These are phyloP conservation scores for Pseudonitzschia delicatissima DNA, from an alignment of 108 stramenopile species.

Conservation along the genomic window DNA sequence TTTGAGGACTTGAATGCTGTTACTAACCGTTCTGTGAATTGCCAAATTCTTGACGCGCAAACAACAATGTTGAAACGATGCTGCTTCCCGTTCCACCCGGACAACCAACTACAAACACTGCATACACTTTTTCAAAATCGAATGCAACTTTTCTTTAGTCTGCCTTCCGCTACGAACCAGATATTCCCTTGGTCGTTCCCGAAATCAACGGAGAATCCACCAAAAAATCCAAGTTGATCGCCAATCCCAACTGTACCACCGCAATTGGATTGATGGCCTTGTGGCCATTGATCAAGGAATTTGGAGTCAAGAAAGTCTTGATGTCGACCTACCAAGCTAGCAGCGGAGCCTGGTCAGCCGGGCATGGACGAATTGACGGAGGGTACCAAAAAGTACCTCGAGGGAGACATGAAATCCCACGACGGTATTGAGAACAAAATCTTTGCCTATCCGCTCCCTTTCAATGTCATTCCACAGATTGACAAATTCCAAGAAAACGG, in stretches of 20 bases:
- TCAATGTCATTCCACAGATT: slow-evolving; percentile 99
- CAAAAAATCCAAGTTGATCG: slow-evolving; percentile 93
- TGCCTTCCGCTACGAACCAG: slow-evolving; percentile 90
- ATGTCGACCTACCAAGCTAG: slow-evolving; percentile 97
- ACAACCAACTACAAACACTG: too few relatives aligned
- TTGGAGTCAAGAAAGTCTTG: slow-evolving; percentile 88
- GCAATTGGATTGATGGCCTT: slow-evolving; percentile 98
- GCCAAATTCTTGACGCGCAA: too few relatives aligned
- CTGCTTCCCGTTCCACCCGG: too few relatives aligned
- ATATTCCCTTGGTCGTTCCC: slow-evolving; percentile 93
- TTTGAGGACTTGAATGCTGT: too few relatives aligned
- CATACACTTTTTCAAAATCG: not conserved
- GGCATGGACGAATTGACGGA: slow-evolving; percentile 96
- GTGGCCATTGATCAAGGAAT: slow-evolving; percentile 90
- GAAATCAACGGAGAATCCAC: slow-evolving; percentile 93
- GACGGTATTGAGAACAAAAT: slow-evolving; percentile 60
- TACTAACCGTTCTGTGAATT: too few relatives aligned
- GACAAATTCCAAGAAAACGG: slow-evolving; percentile 98
- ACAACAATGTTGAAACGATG: too few relatives aligned
- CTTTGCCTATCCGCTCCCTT: slow-evolving; percentile 96
- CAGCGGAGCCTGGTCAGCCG: slow-evolving; percentile 83
- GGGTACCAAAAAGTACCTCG: slow-evolving; percentile 78
- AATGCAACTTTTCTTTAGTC: slow-evolving; percentile 47
- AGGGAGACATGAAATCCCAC: slow-evolving; percentile 14
- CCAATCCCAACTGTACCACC: slow-evolving; percentile 99